Evolutionary conservation across 1,284 basidiomycete species (phyloP).

Genomic region (Boletus holoroseus): DNA sequence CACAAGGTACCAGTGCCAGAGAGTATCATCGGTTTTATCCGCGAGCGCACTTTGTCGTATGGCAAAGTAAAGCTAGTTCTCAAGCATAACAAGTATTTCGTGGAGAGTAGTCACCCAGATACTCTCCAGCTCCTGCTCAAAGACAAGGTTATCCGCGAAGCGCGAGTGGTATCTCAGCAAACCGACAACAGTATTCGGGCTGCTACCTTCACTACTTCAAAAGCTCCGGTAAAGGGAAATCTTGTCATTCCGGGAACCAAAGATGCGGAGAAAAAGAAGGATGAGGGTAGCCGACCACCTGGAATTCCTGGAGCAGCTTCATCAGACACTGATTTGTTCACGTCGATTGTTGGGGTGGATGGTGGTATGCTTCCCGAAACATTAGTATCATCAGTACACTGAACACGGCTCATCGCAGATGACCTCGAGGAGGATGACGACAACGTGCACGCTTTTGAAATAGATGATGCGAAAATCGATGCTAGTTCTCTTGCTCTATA

Average conservation of each 20-base stretch:
- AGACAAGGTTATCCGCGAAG: slow-evolving; percentile 78
- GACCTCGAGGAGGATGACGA: slow-evolving; percentile 96
- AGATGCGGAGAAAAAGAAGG: slow-evolving; percentile 62
- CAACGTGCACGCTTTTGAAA: slow-evolving; percentile 92
- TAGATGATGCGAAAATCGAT: slow-evolving; percentile 87
- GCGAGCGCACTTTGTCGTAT: slow-evolving; percentile 87
- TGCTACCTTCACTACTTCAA: slow-evolving; percentile 78
- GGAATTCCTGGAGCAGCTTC: slow-evolving; percentile 34
- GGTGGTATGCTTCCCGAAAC: slow-evolving; percentile 49
- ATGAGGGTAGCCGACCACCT: slow-evolving; percentile 39
- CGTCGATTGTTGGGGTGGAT: slow-evolving; percentile 89
- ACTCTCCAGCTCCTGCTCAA: slow-evolving; percentile 83
- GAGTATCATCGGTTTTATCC: slow-evolving; percentile 77
- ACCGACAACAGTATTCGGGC: slow-evolving; percentile 67
- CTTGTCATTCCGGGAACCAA: slow-evolving; percentile 84
- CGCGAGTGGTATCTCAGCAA: slow-evolving; percentile 62
- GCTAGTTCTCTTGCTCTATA: slow-evolving; percentile 38
- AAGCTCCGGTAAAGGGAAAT: slow-evolving; percentile 75
- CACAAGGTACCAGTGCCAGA: slow-evolving; percentile 82
- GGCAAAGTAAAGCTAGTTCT: slow-evolving; percentile 96
- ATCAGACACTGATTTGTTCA: slow-evolving; percentile 74
- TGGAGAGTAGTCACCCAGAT: slow-evolving; percentile 91
- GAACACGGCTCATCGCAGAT: slow-evolving; percentile 45
- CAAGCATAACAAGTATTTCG: slow-evolving; percentile 94
- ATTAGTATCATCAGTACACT: slow-evolving; percentile 2